Evolutionary conservation across 306 rosid species (phyloP), one percentile per base, ranked within the genome.

Genomic region (Gynostemma pentaphyllum): DNA sequence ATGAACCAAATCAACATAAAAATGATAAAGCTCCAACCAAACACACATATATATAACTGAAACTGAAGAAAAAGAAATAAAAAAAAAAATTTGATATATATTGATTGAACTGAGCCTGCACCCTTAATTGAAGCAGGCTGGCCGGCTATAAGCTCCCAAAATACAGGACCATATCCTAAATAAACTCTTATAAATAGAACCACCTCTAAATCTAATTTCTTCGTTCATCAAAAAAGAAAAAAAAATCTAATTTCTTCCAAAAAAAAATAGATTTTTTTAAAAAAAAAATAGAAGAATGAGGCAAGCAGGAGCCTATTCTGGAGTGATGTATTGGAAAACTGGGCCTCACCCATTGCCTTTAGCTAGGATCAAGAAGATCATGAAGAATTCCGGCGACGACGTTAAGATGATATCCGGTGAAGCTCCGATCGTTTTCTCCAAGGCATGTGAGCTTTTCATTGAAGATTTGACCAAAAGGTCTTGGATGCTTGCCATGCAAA

Each of bases 341-440:
- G 90, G 94, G 52, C 76, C 87, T 5, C 94, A 80, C 60, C 70
- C 83, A 1, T 30, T 88, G 67, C 90, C 96, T 1, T 62, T 85
- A 68, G 96, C 88, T 45, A 85, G 96, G 72, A 88, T 88, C 46
- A 85, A 83, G 81, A 85, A 83, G 82, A 83, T 88, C 64, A 81
- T 88, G 96, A 85, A 81, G 80, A 78, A 73, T 0, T 85, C 83
- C 2, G 78, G 84, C 1, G 83, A 80, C 6, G 90, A 78, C 10
- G 90, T 81, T 51, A 89, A 89, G 22, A 83, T 89, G 96, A 81
- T 85, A 56, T 85, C 96, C 3, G 85, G 88, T 5, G 95, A 83
- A 59, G 81, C 90, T 12, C 94, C 88, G 0, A 67, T 89, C 55
- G 77, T 88, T 22, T 83, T 88, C 61, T 76, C 96, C 0, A 88